Evolutionary conservation across 75 land plant genomes (phyloP).

Genomic region (Picea sitchensis): DNA sequence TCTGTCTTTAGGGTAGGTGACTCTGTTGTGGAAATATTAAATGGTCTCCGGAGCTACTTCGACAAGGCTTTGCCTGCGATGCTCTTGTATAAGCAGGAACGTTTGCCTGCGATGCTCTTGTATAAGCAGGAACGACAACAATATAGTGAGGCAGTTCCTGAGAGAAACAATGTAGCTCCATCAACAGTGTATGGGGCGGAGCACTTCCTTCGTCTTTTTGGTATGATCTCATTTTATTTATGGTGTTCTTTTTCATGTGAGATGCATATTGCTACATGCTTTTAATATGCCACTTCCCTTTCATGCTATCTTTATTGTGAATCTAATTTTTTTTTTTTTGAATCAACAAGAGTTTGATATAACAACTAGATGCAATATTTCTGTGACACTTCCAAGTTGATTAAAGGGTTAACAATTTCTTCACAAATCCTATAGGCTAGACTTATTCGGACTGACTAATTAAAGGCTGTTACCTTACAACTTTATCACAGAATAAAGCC

Average conservation of each 20-base stretch:
- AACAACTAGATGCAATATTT: too few relatives aligned
- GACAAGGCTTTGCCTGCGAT: conserved; percentile 89
- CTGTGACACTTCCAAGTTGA: too few relatives aligned
- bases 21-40: conserved; percentile 72
- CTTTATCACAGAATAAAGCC: too few relatives aligned
- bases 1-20: conserved; percentile 55
- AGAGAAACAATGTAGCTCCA: conserved; percentile 51
- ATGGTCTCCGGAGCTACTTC: conserved; percentile 82
- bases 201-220: conserved; percentile 90
- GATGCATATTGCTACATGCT: not conserved
- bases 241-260: not conserved
- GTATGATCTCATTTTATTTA: conserved; percentile 32
- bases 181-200: conserved; percentile 97
- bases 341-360: too few relatives aligned
- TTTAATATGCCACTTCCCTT: not conserved
- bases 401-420: not conserved
- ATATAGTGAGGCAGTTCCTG: conserved; percentile 49
- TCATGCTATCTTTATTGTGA: not conserved
- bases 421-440: not conserved
- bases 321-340: too few relatives aligned
- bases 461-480: too few relatives aligned
- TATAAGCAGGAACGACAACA: conserved; percentile 86
- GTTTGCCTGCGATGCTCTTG: conserved; percentile 80
- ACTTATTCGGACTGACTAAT: not conserved
- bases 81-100: conserved; percentile 85